phyloP scores from a whole-genome alignment of 2,329 filamentous ascomycete species.

The Metarhizium brunneum region DNA sequence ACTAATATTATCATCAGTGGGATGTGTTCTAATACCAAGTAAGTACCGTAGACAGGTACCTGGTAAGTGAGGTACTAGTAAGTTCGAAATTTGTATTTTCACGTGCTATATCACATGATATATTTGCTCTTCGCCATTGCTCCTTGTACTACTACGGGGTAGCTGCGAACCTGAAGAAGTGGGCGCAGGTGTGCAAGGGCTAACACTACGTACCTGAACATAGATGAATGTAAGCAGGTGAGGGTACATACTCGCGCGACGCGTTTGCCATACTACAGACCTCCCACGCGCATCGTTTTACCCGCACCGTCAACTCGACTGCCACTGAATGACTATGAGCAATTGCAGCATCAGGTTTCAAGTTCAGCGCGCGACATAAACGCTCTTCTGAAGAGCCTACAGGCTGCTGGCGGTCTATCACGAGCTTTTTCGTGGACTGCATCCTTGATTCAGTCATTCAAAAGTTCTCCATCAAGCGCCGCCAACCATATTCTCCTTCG shows the following conservation, averaged over 20 bases:
- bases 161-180: too few relatives aligned
- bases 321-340: background rate
- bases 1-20: too few relatives aligned
- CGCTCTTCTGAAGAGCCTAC: background rate
- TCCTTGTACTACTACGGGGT: too few relatives aligned
- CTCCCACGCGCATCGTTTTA: background rate
- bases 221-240: too few relatives aligned
- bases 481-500: background rate
- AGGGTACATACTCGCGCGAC: background rate
- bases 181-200: too few relatives aligned
- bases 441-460: background rate
- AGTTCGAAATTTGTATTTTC: too few relatives aligned
- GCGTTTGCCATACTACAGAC: background rate
- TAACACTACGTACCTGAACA: too few relatives aligned
- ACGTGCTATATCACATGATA: too few relatives aligned
- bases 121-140: too few relatives aligned
- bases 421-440: background rate
- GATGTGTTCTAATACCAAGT: too few relatives aligned
- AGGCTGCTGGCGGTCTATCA: constrained; percentile 1
- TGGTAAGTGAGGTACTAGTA: too few relatives aligned
- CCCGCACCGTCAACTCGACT: background rate
- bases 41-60: too few relatives aligned
- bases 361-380: background rate
- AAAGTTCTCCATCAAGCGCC: background rate
- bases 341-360: background rate